Evolutionary conservation across 2,329 filamentous ascomycete genomes (phyloP), one percentile per base, ranked within the genome.

Genomic region (Fusarium sp.): DNA sequence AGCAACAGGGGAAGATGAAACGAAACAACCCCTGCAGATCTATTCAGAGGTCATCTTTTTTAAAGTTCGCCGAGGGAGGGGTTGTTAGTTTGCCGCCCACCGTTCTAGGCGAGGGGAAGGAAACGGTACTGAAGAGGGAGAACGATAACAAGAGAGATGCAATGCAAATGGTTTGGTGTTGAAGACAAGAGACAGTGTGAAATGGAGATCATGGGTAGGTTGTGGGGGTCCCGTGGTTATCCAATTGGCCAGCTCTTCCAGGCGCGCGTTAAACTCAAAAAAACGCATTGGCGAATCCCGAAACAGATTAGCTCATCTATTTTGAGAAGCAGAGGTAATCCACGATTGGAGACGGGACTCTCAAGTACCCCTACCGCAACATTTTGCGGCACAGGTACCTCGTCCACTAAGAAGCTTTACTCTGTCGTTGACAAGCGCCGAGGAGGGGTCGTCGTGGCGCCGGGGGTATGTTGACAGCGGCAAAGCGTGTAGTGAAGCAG

Each of bases 191-290:
- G 24, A 22, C 18, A 56, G 52, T 22, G 31, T 34, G 31, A 34
- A 34, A 29, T 29, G 27, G 27, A 34, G 31, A 34, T 34, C 31
- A 34, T 34, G 31, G 31, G 31, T 34, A 34, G 31, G 31, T 20
- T 35, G 52, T 54, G 70, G 74, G 74, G 74, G 50, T 38, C 63
- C 11, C 38, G 34, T 31, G 27, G 56, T n/a, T 62, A 18, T 50
- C 34, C 59, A 62, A 78, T 78, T 77, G 76, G 72, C 50, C 63
- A 11, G 29, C 5, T 14, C 27, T 37, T 74, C 56, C 70, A 78
- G 72, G 75, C 77, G 77, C 77, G 77, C 77, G 77, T 78, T 58
- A 77, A 78, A 76, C 50, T 66, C 60, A 66, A 47, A 69, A 77
- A 22, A 20, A 31, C 29, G 29, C 45, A 63, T 71, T 71, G 66